Evolutionary conservation across 805 yeast species (phyloP).

Genomic region (Saitoella complicata): DNA sequence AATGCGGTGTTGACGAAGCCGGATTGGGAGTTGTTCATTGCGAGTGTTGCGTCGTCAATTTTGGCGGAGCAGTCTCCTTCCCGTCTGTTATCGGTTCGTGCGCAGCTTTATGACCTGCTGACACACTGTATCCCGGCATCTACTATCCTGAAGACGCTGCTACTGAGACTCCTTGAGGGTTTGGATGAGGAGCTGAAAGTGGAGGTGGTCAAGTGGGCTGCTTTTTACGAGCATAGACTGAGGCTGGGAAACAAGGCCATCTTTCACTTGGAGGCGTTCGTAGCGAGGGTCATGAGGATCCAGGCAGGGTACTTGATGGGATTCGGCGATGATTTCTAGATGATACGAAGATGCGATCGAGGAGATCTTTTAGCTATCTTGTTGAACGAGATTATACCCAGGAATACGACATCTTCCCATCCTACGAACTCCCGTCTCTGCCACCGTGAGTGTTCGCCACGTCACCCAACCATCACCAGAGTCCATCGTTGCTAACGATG

Average conservation of each 20-base stretch:
- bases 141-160: constrained; percentile 49
- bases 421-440: too few relatives aligned
- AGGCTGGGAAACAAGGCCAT: constrained; percentile 77
- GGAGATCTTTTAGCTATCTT: too few relatives aligned
- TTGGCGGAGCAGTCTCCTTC: constrained; percentile 35
- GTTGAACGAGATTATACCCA: too few relatives aligned
- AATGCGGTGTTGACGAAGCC: constrained; percentile 44
- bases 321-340: neutral
- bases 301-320: constrained; percentile 27
- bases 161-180: constrained; percentile 21
- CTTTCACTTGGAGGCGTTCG: constrained; percentile 87
- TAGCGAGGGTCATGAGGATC: constrained; percentile 72
- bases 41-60: constrained; percentile 43
- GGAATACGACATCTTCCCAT: too few relatives aligned
- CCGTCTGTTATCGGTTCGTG: constrained; percentile 35
- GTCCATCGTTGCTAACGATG: too few relatives aligned
- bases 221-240: constrained; percentile 56
- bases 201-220: constrained; percentile 16
- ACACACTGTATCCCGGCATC: constrained; percentile 90
- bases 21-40: constrained; percentile 82
- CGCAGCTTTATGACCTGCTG: constrained; percentile 60
- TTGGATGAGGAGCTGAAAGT: constrained; percentile 16
- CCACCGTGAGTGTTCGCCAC: too few relatives aligned
- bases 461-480: too few relatives aligned
- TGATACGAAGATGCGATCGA: too few relatives aligned